Evolutionary conservation across 345 rosid genomes (phyloP).

Genomic region (Syzygium aromaticum): DNA sequence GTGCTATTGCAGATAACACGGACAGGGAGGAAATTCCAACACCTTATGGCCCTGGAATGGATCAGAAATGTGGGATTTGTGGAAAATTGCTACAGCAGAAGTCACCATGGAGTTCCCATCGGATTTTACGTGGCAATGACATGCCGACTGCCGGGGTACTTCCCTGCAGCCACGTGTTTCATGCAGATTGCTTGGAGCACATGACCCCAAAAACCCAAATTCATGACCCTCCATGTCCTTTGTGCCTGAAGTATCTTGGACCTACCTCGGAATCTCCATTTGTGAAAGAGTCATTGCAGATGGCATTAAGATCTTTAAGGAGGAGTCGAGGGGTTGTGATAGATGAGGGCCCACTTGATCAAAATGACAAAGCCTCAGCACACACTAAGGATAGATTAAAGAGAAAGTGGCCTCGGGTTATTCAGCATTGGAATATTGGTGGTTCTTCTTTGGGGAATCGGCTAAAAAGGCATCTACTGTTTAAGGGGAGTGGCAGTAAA

Average conservation of each 20-base stretch:
- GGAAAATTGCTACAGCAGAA: conserved; percentile 54
- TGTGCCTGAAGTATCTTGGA: conserved; percentile 46
- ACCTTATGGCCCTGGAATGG: conserved; percentile 11
- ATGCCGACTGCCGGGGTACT: conserved; percentile 79
- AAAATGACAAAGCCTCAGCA: conserved; percentile 16
- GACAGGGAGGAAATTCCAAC: conserved; percentile 27
- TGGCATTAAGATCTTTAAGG: conserved; percentile 53
- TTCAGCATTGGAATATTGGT: conserved; percentile 9
- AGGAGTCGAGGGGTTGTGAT: conserved; percentile 36
- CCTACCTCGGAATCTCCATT: conserved; percentile 31
- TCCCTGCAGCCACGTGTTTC: conserved; percentile 77
- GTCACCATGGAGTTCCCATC: conserved; percentile 82
- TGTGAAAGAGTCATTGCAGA: conserved; percentile 53
- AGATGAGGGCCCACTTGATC: conserved; percentile 30
- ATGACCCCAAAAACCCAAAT: conserved; percentile 52
- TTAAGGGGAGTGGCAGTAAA: conserved; percentile 24
- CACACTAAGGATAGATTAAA: conserved; percentile 25
- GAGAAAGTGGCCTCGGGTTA: conserved; percentile 24
- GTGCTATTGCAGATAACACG: conserved; percentile 27
- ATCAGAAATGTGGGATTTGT: conserved; percentile 70
- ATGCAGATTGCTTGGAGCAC: conserved; percentile 91
- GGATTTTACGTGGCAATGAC: conserved; percentile 62
- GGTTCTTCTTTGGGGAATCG: conserved; percentile 35
- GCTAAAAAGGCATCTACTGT: conserved; percentile 40
- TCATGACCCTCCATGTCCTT: conserved; percentile 70